A percentile compares a stretch with the other conserved stretches of the same genome.
phyloP scores from a whole-genome alignment of 192 early-diverging fungal genomes.

The Tieghemiomyces parasiticus region DNA sequence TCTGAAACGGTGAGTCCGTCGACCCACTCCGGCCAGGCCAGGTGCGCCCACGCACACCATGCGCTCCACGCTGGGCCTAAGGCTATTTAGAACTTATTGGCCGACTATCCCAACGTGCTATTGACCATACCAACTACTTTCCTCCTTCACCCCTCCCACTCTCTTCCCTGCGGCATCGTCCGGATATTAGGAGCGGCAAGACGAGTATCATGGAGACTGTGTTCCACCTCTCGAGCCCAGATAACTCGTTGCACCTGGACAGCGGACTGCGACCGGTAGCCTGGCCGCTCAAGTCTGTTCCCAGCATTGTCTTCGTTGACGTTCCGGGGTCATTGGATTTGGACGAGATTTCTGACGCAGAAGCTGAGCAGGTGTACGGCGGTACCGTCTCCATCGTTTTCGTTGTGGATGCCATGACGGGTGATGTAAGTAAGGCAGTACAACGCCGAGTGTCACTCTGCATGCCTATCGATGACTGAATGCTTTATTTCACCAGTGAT shows the following conservation, averaged over 20 bases:
- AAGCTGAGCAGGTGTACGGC: neutral
- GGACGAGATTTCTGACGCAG: neutral
- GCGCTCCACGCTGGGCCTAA: neutral
- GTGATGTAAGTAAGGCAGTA: neutral
- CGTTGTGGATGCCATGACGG: slow-evolving; percentile 8
- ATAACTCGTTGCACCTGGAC: slow-evolving; percentile 1
- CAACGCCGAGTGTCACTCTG: neutral
- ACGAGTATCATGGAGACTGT: slow-evolving; percentile 7
- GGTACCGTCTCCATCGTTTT: slow-evolving; percentile 9
- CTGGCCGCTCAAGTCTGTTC: neutral
- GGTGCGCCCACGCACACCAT: neutral
- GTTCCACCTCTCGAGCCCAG: neutral
- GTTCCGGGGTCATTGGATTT: slow-evolving; percentile 6
- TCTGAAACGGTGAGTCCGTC: neutral
- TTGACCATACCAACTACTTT: neutral
- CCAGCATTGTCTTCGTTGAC: slow-evolving; percentile 5
- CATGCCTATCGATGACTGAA: neutral
- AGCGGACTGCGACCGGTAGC: neutral
- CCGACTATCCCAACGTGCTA: neutral
- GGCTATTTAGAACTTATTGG: neutral
- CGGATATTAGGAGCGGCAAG: neutral
- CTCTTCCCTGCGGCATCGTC: neutral
- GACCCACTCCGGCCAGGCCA: neutral
- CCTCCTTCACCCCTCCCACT: neutral
- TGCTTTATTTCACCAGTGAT: neutral